A percentile compares a stretch with the other conserved stretches of the same genome.
These are phyloP conservation scores for Hypoxylon sp. DNA, from an alignment of 2,329 filamentous ascomycete genomes.

Conservation along the genomic window DNA sequence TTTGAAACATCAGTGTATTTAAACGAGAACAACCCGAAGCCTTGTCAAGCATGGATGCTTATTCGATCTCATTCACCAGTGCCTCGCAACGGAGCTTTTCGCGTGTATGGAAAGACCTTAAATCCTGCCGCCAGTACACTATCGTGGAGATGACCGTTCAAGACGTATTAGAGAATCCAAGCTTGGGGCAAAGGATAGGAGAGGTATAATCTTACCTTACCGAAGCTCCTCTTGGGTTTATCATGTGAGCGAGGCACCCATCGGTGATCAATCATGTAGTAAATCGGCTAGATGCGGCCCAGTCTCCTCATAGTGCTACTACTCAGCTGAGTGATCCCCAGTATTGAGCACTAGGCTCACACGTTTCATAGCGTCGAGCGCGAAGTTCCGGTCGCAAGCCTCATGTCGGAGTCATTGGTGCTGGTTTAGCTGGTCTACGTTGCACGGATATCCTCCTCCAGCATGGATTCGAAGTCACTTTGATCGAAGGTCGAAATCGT, in stretches of 20 bases:
- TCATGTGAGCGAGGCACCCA: slow-evolving; percentile 50
- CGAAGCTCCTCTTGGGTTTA: slow-evolving; percentile 51
- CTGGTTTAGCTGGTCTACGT: slow-evolving; percentile 78
- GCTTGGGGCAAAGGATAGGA: slow-evolving; percentile 54
- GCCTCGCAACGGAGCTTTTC: slow-evolving; percentile 61
- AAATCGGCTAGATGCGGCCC: slow-evolving; percentile 49
- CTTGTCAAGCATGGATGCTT: slow-evolving; percentile 63
- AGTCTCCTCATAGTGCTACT: slow-evolving; percentile 51
- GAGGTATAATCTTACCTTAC: slow-evolving; percentile 56
- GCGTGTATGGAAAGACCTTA: slow-evolving; percentile 66
- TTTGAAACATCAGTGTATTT: slow-evolving; percentile 14
- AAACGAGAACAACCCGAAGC: neutral
- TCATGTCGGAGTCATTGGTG: slow-evolving; percentile 77
- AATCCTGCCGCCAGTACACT: slow-evolving; percentile 58
- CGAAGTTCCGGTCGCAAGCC: slow-evolving; percentile 56
- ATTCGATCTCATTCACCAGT: slow-evolving; percentile 65
- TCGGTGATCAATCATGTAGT: slow-evolving; percentile 46
- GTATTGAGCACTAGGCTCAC: slow-evolving; percentile 44
- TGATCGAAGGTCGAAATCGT: slow-evolving; percentile 77
- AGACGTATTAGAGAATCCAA: slow-evolving; percentile 51
- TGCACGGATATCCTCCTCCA: slow-evolving; percentile 77
- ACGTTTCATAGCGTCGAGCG: slow-evolving; percentile 49
- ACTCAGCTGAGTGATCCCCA: slow-evolving; percentile 51
- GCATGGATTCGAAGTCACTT: slow-evolving; percentile 75
- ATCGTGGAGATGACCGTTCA: slow-evolving; percentile 55